These are phyloP conservation scores for Mimosa bimucronata DNA, from an alignment of 306 rosid species.

Conservation along the genomic window DNA sequence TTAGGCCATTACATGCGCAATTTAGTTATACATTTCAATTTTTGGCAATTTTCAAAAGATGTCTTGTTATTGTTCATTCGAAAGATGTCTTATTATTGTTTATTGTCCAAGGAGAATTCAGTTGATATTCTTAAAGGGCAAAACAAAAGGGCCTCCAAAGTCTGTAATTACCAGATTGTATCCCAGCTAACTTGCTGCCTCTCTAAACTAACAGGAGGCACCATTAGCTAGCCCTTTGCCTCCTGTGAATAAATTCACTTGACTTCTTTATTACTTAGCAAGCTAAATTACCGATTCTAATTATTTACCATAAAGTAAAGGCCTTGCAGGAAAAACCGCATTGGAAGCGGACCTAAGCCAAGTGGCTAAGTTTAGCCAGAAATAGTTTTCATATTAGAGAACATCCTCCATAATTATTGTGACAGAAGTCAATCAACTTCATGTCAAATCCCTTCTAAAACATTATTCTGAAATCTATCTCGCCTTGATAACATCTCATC, in stretches of 20 bases:
- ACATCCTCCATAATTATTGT: background rate
- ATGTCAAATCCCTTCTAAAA: background rate
- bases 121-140: background rate
- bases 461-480: background rate
- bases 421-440: background rate
- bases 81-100: background rate
- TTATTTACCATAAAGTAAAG: background rate
- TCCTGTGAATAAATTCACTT: background rate
- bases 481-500: background rate
- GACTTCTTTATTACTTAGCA: background rate
- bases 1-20: background rate
- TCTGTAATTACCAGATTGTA: background rate
- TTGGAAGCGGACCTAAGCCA: background rate
- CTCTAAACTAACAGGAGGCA: background rate
- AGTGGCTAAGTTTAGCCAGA: background rate
- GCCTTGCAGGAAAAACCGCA: background rate
- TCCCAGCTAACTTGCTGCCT: background rate
- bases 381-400: background rate
- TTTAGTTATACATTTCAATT: constrained; percentile 1
- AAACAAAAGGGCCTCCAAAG: background rate
- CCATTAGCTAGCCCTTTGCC: background rate
- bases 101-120: background rate
- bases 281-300: background rate
- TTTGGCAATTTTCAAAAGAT: constrained; percentile 12
- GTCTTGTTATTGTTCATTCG: background rate